Conservation (phyloP, 345 rosid genomes). For the Carallia pectinifolia region DNA sequence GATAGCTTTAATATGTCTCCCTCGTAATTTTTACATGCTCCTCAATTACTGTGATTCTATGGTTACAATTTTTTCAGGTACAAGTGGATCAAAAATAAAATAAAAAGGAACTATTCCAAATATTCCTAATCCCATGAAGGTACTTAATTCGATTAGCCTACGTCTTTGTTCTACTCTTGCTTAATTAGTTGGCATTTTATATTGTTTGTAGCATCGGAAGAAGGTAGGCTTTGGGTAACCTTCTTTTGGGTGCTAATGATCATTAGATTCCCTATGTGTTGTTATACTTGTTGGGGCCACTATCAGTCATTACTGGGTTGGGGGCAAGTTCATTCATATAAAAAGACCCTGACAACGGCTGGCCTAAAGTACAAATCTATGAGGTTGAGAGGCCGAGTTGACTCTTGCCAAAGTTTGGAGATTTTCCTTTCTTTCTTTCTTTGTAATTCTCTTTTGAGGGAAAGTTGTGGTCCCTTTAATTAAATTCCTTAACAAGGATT, state of each 20-base stretch:
- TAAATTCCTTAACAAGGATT: neutral
- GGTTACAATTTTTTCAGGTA: no score
- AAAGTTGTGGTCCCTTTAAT: neutral
- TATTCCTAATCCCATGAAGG: no score
- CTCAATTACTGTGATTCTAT: no score
- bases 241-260: constrained; percentile 30
- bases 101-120: no score
- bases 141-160: no score
- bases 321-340: neutral
- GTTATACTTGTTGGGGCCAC: constrained; percentile 36
- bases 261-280: constrained; percentile 39
- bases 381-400: constrained; percentile 4
- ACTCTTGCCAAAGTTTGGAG: neutral
- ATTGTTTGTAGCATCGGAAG: constrained; percentile 17
- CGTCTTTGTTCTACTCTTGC: no score
- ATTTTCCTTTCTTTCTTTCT: neutral
- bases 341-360: neutral
- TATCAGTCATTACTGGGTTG: neutral
- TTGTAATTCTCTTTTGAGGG: neutral
- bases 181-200: neutral
- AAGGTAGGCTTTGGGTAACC: constrained; percentile 17
- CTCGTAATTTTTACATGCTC: no score
- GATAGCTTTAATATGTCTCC: no score
- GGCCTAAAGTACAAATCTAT: neutral
- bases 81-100: no score